Evolutionary conservation across 2,329 filamentous ascomycete species (phyloP), one percentile per base, ranked within the genome.

Genomic region (Stylonectria norvegica): DNA sequence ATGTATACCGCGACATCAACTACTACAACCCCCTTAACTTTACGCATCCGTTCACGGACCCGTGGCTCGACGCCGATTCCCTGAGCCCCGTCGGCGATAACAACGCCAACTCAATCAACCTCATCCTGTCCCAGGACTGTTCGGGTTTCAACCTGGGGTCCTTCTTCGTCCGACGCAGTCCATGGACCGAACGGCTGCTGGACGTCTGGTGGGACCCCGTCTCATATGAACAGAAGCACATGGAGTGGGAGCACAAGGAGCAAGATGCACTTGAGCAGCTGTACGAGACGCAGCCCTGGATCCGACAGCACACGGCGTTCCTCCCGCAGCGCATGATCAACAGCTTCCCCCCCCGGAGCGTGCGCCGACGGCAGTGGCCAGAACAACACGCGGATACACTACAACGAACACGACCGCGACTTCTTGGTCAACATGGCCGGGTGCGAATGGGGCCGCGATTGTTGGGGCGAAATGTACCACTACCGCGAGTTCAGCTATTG

Each of bases 181-280:
- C 81, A 18, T 98, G 90, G 88, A 88, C 90, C 0, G 91, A 97
- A 57, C 84, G 89, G 4, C 70, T 98, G 14, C 78, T 98, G 23
- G 93, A 98, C 59, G 78, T 95, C 37, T 98, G 93, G 93, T 98
- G 93, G 93, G 93, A 98, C 58, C 93, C 93, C 0, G 90, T 97
- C 20, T 81, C 85, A 42, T 98, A 98, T 64, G 93, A 98, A 68
- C 93, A 98, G 68, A 94, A 89, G 62, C 93, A 98, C 64, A 96
- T 96, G 90, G 80, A 93, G 48, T 98, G 93, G 93, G 90, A 93
- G 59, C 93, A 98, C 72, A 97, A 97, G 64, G 93, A 98, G 65
- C 93, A 98, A 67, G 90, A 97, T 60, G 89, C 90, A 2, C 71
- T 98, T 29, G 90, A 96, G 68, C 86, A 95, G 67, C 75, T 98